phyloP scores from a whole-genome alignment of 2,329 filamentous ascomycete genomes.

The Epichloe sylvatica region DNA sequence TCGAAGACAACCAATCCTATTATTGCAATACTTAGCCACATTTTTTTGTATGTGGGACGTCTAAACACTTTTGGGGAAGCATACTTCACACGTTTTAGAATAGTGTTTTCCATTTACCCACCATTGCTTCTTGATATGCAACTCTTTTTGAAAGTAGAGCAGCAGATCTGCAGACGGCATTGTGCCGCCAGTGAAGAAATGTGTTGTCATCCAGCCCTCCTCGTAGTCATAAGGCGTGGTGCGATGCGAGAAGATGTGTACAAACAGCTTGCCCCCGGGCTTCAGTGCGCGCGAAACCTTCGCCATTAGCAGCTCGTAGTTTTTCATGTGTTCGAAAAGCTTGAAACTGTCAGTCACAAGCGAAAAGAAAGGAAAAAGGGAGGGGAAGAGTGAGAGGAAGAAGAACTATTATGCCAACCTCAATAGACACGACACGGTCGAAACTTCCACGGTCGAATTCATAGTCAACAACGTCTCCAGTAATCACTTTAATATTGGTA shows the following conservation, averaged over 20 bases:
- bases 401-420: conserved; percentile 18
- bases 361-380: too few relatives aligned
- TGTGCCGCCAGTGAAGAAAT: conserved; percentile 61
- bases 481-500: conserved; percentile 48
- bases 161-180: conserved; percentile 56
- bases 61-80: conserved; percentile 9
- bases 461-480: conserved; percentile 52
- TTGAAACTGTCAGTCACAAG: conserved; percentile 15
- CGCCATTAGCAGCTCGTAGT: conserved; percentile 52
- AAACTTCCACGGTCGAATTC: conserved; percentile 45
- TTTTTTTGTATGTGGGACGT: not conserved
- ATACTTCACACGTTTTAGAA: conserved; percentile 53
- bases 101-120: conserved; percentile 58
- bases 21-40: not conserved
- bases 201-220: conserved; percentile 58
- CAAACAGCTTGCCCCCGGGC: conserved; percentile 51
- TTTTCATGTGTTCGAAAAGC: conserved; percentile 67
- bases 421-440: conserved; percentile 54
- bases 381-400: too few relatives aligned
- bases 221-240: conserved; percentile 57
- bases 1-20: conserved; percentile 48
- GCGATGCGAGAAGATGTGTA: conserved; percentile 53
- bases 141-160: conserved; percentile 50
- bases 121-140: conserved; percentile 50
- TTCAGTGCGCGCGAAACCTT: conserved; percentile 48